These are phyloP conservation scores for Olyra latifolia DNA, from an alignment of 176 grass and related monocot species.

Conservation along the genomic window DNA sequence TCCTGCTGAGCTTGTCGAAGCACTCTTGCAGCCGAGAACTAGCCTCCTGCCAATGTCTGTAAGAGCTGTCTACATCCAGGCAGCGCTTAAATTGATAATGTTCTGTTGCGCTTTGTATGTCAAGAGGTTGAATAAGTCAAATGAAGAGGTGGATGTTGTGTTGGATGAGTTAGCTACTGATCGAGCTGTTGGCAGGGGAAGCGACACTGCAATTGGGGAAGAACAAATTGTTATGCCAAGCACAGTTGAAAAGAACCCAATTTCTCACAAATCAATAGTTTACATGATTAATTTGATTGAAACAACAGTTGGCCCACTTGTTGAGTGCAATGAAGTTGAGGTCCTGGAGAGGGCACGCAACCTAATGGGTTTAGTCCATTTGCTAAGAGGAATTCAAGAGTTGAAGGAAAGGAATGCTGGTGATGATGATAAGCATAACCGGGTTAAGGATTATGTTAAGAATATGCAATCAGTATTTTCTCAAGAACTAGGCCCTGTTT, in stretches of 20 bases:
- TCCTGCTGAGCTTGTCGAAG: slow-evolving; percentile 83
- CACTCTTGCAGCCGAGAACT: slow-evolving; percentile 87
- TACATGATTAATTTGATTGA: slow-evolving; percentile 74
- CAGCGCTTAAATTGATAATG: slow-evolving; percentile 63
- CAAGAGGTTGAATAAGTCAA: slow-evolving; percentile 31
- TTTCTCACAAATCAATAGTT: slow-evolving; percentile 45
- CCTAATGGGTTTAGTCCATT: slow-evolving; percentile 63
- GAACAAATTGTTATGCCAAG: slow-evolving; percentile 9
- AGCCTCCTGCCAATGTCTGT: slow-evolving; percentile 62
- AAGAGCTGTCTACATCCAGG: slow-evolving; percentile 81
- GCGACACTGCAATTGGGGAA: slow-evolving; percentile 20
- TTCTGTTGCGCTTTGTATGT: slow-evolving; percentile 67
- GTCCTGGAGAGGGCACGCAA: slow-evolving; percentile 82
- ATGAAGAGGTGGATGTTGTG: background rate
- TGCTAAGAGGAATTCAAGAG: slow-evolving; percentile 47
- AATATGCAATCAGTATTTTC: slow-evolving; percentile 64
- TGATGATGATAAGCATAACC: slow-evolving; percentile 36
- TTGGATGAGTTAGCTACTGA: slow-evolving; percentile 27
- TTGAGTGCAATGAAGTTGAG: slow-evolving; percentile 76
- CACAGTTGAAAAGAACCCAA: slow-evolving; percentile 35
- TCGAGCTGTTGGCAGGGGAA: slow-evolving; percentile 23
- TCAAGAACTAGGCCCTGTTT: slow-evolving; percentile 83
- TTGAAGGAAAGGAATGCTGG: slow-evolving; percentile 32
- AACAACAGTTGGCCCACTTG: slow-evolving; percentile 58
- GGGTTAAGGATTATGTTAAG: slow-evolving; percentile 42